A percentile compares a stretch with the other conserved stretches of the same genome.
Evolutionary conservation across 2,329 filamentous ascomycete species (phyloP).

Genomic region (Penicillium fuscoglaucum): DNA sequence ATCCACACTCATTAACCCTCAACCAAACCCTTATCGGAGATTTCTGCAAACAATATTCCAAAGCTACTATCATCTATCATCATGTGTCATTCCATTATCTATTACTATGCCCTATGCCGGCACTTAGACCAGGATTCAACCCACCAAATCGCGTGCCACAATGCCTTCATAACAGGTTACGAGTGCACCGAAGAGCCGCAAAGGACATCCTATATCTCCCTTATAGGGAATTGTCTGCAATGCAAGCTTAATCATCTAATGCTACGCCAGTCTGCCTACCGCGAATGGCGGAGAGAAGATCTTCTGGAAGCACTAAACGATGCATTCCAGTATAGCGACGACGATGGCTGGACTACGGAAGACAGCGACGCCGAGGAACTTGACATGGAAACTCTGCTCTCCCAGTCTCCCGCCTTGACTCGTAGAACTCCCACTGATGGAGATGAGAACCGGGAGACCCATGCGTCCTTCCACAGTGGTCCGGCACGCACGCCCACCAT

Average conservation of each 20-base stretch:
- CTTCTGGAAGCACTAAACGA: background rate
- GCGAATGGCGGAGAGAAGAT: background rate
- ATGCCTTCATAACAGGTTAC: slow-evolving; percentile 16
- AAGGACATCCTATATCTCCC: slow-evolving; percentile 8
- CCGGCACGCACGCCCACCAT: background rate
- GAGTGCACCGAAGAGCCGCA: slow-evolving; percentile 10
- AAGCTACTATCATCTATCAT: background rate
- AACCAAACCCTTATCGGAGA: background rate
- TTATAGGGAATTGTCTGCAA: slow-evolving; percentile 17
- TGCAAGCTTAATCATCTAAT: background rate
- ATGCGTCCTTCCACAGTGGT: background rate
- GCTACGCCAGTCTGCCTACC: background rate
- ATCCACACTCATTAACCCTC: background rate
- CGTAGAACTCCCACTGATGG: no score
- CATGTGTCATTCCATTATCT: slow-evolving; percentile 29
- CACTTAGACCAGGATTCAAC: slow-evolving; percentile 16
- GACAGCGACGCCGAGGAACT: background rate
- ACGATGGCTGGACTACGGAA: background rate
- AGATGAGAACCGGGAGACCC: background rate
- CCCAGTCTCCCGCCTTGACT: background rate
- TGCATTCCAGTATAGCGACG: background rate
- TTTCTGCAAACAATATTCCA: background rate
- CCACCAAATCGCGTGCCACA: slow-evolving; percentile 19
- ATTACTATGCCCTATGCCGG: slow-evolving; percentile 27
- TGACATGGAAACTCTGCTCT: background rate